phyloP scores from a whole-genome alignment of 495 filamentous ascomycete genomes.

The Xylaria venustula region DNA sequence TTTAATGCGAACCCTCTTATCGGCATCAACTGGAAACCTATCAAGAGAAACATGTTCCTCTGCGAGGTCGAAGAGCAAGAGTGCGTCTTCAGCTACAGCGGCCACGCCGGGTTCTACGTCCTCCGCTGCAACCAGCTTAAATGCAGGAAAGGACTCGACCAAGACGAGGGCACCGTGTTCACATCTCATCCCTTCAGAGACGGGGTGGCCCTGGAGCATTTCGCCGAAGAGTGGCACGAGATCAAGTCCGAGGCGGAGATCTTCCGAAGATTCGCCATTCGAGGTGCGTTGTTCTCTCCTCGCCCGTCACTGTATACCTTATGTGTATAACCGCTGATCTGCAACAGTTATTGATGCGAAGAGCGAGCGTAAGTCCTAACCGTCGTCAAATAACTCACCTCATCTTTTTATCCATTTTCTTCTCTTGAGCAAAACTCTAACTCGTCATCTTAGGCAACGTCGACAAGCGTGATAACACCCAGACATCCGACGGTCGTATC shows the following conservation, averaged over 20 bases:
- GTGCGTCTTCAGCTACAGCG: conserved; percentile 1
- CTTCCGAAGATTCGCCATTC: conserved; percentile 3
- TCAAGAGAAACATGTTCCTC: background rate
- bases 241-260: background rate
- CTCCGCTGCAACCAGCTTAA: conserved; percentile 4
- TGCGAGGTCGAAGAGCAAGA: background rate
- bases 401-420: too few relatives aligned
- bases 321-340: background rate
- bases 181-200: conserved; percentile 1
- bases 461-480: background rate
- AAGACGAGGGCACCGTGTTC: background rate
- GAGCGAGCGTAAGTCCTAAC: background rate
- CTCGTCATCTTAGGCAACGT: background rate
- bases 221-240: background rate
- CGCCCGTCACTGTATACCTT: background rate
- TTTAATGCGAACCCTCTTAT: background rate
- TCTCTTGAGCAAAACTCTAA: background rate
- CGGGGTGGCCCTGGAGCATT: conserved; percentile 4
- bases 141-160: background rate
- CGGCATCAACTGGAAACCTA: background rate
- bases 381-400: background rate
- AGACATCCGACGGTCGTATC: background rate
- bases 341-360: background rate
- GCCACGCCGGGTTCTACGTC: background rate
- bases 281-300: background rate